phyloP scores from a whole-genome alignment of 2,329 filamentous ascomycete species.

The Ophiobolus disseminans region DNA sequence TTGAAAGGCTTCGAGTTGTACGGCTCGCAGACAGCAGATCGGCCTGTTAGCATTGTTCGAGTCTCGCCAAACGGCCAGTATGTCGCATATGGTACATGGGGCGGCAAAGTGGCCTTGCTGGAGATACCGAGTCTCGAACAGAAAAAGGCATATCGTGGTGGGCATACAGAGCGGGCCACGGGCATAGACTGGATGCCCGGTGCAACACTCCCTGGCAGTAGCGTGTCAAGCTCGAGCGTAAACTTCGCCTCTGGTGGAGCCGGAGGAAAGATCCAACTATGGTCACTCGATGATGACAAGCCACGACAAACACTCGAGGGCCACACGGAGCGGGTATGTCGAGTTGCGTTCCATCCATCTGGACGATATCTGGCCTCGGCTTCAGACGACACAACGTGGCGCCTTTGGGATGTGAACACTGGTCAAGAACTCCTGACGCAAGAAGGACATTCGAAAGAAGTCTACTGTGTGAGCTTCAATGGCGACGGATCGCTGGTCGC shows the following conservation, averaged over 20 bases:
- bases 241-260: conserved; percentile 92
- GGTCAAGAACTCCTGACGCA: conserved; percentile 85
- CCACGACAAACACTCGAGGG: conserved; percentile 82
- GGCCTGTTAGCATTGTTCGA: conserved; percentile 88
- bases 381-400: conserved; percentile 95
- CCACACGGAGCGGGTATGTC: conserved; percentile 85
- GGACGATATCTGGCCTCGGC: conserved; percentile 90
- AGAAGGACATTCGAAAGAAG: conserved; percentile 92
- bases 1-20: conserved; percentile 86
- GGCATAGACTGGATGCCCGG: conserved; percentile 90
- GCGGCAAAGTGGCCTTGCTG: conserved; percentile 84
- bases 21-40: conserved; percentile 89
- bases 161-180: conserved; percentile 87
- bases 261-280: conserved; percentile 85
- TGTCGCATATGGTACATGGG: conserved; percentile 92
- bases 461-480: conserved; percentile 90
- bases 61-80: conserved; percentile 85
- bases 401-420: conserved; percentile 91
- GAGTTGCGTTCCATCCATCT: conserved; percentile 93
- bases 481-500: conserved; percentile 88
- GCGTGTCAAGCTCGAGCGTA: conserved; percentile 73
- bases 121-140: conserved; percentile 82
- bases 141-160: conserved; percentile 74
- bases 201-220: conserved; percentile 74
- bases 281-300: conserved; percentile 86